Base-by-base conservation (phyloP, 805 yeast genomes). In the Lachancea quebecensis region DNA sequence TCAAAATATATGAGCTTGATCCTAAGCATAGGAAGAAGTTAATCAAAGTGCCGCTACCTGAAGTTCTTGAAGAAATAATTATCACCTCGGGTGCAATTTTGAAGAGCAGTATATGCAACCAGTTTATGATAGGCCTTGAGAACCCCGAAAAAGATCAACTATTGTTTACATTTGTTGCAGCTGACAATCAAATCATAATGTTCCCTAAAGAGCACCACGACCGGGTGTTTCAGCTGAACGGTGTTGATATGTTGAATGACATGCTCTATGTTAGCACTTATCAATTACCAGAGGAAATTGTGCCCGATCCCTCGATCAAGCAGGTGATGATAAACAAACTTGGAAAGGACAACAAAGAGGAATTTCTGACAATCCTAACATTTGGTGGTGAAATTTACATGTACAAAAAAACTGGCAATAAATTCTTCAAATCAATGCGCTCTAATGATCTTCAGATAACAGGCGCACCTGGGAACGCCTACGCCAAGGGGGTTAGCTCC, bases 381-480 rank as follows among this genome's bases (percentile, higher is more conserved):
- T 77, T 81, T 58, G 93, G 95, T 43, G 95, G 95, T 54, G 93
- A 87, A 59, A 67, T 88, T 2, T 68, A 78, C 31, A 66, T 85
- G 41, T 89, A 88, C 60, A 79, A 78, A 53, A 66, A 81, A 31
- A 78, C 61, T 7, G 14, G 72, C 62, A 56, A 56, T 35, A 49
- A 43, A 31, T 32, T 49, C 10, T 45, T 47, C 29, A 45, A 43
- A 31, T 14, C 39, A 29, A 44, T 47, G 41, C 41, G 42, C 15
- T 38, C 43, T 35, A 72, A 47, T 52, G 66, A 72, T 53, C 50
- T 70, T 16, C 62, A 72, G 3, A 72, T 82, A 10, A 79, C 87
- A 1, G 95, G 95, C 45, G 93, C 91, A 0, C 91, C 93, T 1
- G 83, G 79, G 45, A 84, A 84, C 60, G 84, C 90, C 1, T 82